phyloP scores from a whole-genome alignment of 352 stramenopile genomes.

The Pythium monospermum region DNA sequence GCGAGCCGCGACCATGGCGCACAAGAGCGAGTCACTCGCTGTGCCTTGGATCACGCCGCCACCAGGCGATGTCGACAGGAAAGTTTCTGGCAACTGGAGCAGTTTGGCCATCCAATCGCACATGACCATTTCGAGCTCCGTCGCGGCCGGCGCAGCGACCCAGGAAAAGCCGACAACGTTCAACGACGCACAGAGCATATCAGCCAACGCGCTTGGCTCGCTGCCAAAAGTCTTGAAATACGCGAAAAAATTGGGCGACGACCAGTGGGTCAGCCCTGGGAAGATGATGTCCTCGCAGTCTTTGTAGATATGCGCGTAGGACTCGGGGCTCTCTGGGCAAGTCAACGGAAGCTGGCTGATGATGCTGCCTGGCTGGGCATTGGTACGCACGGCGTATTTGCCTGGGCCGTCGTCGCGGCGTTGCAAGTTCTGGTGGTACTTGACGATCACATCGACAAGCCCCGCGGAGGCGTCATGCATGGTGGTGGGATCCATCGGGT shows the following conservation, averaged over 20 bases:
- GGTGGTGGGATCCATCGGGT: slow-evolving; percentile 36
- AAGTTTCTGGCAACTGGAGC: slow-evolving; percentile 44
- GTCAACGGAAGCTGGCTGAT: slow-evolving; percentile 27
- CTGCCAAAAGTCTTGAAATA: slow-evolving; percentile 55
- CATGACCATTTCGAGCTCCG: slow-evolving; percentile 63
- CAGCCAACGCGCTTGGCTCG: slow-evolving; percentile 48
- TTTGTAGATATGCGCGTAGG: slow-evolving; percentile 55
- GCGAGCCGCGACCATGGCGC: slow-evolving; percentile 36
- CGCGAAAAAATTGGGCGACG: slow-evolving; percentile 56
- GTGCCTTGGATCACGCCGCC: slow-evolving; percentile 68
- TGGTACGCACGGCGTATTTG: slow-evolving; percentile 36
- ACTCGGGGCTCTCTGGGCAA: slow-evolving; percentile 48
- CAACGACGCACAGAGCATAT: slow-evolving; percentile 47
- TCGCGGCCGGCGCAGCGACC: slow-evolving; percentile 49
- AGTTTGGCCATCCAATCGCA: slow-evolving; percentile 68
- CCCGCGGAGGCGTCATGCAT: slow-evolving; percentile 37
- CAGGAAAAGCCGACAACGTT: slow-evolving; percentile 66
- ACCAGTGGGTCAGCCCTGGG: slow-evolving; percentile 64
- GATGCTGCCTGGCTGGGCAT: slow-evolving; percentile 44
- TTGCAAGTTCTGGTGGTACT: slow-evolving; percentile 56
- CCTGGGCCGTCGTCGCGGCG: slow-evolving; percentile 29
- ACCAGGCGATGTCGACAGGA: slow-evolving; percentile 43
- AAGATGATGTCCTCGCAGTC: slow-evolving; percentile 57
- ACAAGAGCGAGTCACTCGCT: slow-evolving; percentile 54
- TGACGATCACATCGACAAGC: slow-evolving; percentile 51